phyloP scores from a whole-genome alignment of 495 filamentous ascomycete genomes.

The Aspergillus conjunctus region DNA sequence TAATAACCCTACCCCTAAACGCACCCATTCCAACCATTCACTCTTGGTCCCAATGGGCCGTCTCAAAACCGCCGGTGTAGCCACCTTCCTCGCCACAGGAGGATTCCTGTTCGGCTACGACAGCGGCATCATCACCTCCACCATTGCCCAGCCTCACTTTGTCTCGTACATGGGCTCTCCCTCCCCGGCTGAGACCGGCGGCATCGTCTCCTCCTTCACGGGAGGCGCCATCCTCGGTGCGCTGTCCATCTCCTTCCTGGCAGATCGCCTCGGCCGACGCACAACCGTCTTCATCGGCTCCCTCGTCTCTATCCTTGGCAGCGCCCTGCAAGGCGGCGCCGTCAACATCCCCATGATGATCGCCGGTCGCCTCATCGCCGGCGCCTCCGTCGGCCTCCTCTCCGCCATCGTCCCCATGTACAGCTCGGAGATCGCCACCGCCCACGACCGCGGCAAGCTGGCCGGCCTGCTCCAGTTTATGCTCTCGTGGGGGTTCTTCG shows the following conservation, averaged over 20 bases:
- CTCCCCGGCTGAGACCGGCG: neutral
- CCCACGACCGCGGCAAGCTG: neutral
- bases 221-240: slow-evolving; percentile 54
- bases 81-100: slow-evolving; percentile 4
- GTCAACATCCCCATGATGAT: slow-evolving; percentile 55
- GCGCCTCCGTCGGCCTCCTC: slow-evolving; percentile 53
- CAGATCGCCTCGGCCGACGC: slow-evolving; percentile 48
- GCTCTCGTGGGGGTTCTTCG: slow-evolving; percentile 49
- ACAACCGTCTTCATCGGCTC: slow-evolving; percentile 53
- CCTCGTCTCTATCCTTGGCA: slow-evolving; percentile 47
- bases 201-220: slow-evolving; percentile 11
- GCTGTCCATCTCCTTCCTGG: slow-evolving; percentile 47
- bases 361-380: slow-evolving; percentile 53
- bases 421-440: slow-evolving; percentile 20
- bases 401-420: slow-evolving; percentile 55
- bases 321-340: slow-evolving; percentile 53
- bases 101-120: slow-evolving; percentile 15
- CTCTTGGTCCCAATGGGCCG: neutral
- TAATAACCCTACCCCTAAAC: neutral
- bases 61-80: slow-evolving; percentile 8
- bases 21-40: neutral
- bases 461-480: slow-evolving; percentile 43
- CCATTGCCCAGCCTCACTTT: slow-evolving; percentile 7
- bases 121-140: slow-evolving; percentile 13
- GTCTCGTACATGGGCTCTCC: slow-evolving; percentile 1